Evolutionary conservation across 257 asterid species (phyloP), one percentile per base, ranked within the genome.

Genomic region (Anisodus tanguticus): DNA sequence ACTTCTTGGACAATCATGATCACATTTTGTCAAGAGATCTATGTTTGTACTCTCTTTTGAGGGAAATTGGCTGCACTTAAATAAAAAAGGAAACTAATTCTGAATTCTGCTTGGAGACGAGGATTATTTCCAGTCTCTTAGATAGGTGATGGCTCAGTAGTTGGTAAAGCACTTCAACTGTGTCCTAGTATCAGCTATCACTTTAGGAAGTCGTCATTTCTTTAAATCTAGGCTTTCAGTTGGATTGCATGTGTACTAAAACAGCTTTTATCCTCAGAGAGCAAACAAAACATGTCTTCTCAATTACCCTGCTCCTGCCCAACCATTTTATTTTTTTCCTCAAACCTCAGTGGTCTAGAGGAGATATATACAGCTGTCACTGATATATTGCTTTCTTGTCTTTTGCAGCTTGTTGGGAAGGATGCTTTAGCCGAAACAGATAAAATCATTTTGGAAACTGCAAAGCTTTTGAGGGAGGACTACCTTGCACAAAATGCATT

Each of bases 401-500:
- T 87, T 60, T 82, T 89, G 90, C 94, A 95, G 99, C 95, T 95
- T 9, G 99, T 95, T 11, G 99, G 99, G 51, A 95, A 95, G 90
- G 99, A 95, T 88, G 99, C 99, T 87, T 84, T 95, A 57, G 99
- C 99, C 6, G 98, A 95, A 88, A 85, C 98, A 62, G 99, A 95
- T 91, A 95, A 95, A 88, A 94, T 95, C 87, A 93, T 94, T 43
- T 89, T 96, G 87, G 99, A 96, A 90, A 96, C 99, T 71, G 98
- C 99, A 13, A 96, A 96, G 88, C 99, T 96, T 79, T 89, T 96
- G 95, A 94, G 99, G 89, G 99, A 96, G 91, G 98, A 96, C 90
- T 94, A 96, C 89, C 98, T 96, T 54, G 98, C 99, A 55, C 99
- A 96, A 90, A 96, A 94, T 90, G 99, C 99, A 66, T 96, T 94